Evolutionary conservation across 148 eudicot genomes (phyloP).

Genomic region (Pouteria glomerata): DNA sequence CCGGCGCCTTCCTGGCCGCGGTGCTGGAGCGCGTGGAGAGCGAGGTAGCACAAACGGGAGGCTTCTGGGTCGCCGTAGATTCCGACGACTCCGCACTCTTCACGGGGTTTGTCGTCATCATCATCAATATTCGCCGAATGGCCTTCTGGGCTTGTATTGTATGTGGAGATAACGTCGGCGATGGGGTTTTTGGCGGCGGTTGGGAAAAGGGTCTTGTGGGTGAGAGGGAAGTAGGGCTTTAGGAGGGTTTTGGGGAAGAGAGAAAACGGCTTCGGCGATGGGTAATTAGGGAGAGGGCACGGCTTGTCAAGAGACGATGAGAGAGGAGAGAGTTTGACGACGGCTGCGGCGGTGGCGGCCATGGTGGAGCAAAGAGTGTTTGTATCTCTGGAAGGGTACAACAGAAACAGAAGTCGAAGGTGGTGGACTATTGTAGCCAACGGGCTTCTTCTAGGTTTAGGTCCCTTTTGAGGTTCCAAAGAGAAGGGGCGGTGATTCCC

Average conservation of each 20-base stretch:
- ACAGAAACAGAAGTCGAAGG: background rate
- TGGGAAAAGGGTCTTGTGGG: slow-evolving; percentile 7
- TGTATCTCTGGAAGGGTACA: background rate
- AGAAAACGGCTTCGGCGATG: background rate
- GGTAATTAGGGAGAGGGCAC: background rate
- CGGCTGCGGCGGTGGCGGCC: slow-evolving; percentile 18
- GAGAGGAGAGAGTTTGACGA: slow-evolving; percentile 12
- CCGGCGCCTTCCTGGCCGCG: slow-evolving; percentile 86
- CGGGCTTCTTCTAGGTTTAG: slow-evolving; percentile 22
- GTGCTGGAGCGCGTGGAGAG: slow-evolving; percentile 74
- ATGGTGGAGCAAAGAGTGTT: slow-evolving; percentile 7
- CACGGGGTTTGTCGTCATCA: slow-evolving; percentile 37
- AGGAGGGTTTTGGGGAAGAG: background rate
- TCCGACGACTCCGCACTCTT: slow-evolving; percentile 56
- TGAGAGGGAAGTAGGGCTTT: background rate
- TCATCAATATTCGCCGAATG: slow-evolving; percentile 13
- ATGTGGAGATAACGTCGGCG: slow-evolving; percentile 10
- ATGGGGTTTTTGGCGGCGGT: slow-evolving; percentile 29
- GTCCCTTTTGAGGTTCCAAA: slow-evolving; percentile 7
- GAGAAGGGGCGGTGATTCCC: background rate
- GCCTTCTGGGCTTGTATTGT: slow-evolving; percentile 10
- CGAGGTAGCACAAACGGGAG: slow-evolving; percentile 40
- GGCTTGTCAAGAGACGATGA: background rate
- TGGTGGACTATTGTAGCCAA: slow-evolving; percentile 31
- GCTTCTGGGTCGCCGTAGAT: slow-evolving; percentile 51